These are phyloP conservation scores for Cardamine chenopodiifolia DNA, from an alignment of 345 rosid genomes.

Conservation along the genomic window DNA sequence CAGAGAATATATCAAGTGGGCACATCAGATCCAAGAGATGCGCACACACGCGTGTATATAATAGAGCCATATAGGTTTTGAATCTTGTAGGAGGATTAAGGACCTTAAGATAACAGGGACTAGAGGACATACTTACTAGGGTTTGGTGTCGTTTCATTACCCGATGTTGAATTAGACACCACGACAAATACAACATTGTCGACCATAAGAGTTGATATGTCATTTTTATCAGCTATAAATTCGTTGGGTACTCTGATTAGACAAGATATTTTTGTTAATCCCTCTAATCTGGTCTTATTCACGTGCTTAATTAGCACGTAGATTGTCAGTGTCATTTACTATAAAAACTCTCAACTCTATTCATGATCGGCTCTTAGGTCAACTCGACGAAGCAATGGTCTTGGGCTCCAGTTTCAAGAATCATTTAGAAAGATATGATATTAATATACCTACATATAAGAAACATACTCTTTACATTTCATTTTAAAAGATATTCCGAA, in stretches of 20 bases:
- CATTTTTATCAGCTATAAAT: neutral
- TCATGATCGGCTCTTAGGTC: neutral
- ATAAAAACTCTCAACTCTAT: neutral
- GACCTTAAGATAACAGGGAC: slow-evolving; percentile 58
- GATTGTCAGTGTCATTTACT: neutral
- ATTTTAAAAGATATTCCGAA: neutral
- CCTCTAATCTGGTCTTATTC: neutral
- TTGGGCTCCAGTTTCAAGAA: neutral
- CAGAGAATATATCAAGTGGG: neutral
- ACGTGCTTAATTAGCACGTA: neutral
- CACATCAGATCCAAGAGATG: neutral
- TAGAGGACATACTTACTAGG: slow-evolving; percentile 54
- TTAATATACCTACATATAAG: neutral
- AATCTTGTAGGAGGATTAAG: slow-evolving; percentile 59
- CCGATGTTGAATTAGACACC: slow-evolving; percentile 20
- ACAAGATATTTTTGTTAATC: neutral
- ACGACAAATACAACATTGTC: slow-evolving; percentile 30
- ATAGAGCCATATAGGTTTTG: slow-evolving; percentile 10
- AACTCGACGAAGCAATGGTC: neutral
- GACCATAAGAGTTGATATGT: slow-evolving; percentile 21
- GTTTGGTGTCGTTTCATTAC: slow-evolving; percentile 26
- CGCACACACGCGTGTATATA: neutral
- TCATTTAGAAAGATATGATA: neutral
- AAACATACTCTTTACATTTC: neutral
- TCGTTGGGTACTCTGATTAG: neutral